These are phyloP conservation scores for Stylosanthes scabra DNA, from an alignment of 331 rosid species.

Conservation along the genomic window DNA sequence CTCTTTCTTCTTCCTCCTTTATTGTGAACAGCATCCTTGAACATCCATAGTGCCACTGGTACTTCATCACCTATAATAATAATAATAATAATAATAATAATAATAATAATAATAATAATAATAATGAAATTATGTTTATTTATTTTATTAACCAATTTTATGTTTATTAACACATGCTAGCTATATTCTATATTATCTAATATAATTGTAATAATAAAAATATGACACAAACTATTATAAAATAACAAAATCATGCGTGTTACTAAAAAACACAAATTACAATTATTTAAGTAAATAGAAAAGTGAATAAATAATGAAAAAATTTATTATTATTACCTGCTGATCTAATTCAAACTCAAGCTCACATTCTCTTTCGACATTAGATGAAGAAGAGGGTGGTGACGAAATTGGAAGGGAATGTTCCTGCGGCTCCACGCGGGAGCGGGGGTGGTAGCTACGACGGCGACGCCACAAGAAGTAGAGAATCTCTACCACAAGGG, in stretches of 20 bases:
- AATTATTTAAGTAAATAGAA: not conserved
- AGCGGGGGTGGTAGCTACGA: conserved; percentile 41
- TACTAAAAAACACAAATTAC: too few relatives aligned
- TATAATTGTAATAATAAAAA: too few relatives aligned
- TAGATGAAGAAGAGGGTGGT: conserved; percentile 25
- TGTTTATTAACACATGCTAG: too few relatives aligned
- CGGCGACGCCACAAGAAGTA: conserved; percentile 64
- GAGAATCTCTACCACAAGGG: conserved; percentile 55
- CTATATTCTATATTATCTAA: too few relatives aligned
- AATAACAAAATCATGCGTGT: too few relatives aligned
- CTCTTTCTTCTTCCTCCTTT: conserved; percentile 69
- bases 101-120: not conserved
- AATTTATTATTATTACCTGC: conserved; percentile 23
- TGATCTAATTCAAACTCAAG: conserved; percentile 58
- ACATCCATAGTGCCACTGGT: conserved; percentile 54
- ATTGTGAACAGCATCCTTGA: conserved; percentile 78
- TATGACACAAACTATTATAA: too few relatives aligned
- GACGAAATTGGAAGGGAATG: conserved; percentile 37
- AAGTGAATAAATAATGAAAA: too few relatives aligned
- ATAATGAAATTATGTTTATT: too few relatives aligned
- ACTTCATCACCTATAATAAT: conserved; percentile 48
- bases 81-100: not conserved
- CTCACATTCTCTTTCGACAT: conserved; percentile 44
- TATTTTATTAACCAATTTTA: too few relatives aligned
- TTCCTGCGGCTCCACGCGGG: conserved; percentile 66